Evolutionary conservation across 1,284 basidiomycete genomes (phyloP).

Genomic region (Microbotryum silenes-acaulis): DNA sequence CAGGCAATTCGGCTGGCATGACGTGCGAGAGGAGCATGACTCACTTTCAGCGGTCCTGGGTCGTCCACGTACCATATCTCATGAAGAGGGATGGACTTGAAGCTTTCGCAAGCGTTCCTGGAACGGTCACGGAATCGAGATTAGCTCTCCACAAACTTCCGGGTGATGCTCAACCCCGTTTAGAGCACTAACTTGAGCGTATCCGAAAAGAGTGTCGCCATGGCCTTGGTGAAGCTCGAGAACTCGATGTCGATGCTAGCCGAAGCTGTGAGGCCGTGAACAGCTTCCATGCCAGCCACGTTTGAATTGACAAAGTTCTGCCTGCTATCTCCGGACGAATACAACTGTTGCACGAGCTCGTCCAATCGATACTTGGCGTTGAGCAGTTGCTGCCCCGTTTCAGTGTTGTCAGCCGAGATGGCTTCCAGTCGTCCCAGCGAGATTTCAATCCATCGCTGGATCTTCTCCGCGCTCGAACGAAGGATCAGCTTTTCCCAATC

Average conservation of each 20-base stretch:
- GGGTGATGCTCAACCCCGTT: background rate
- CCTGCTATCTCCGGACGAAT: background rate
- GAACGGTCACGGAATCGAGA: background rate
- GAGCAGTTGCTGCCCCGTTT: background rate
- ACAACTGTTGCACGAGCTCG: background rate
- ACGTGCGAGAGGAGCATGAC: background rate
- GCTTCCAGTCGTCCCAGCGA: too few relatives aligned
- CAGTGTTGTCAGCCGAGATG: too few relatives aligned
- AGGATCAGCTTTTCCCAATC: too few relatives aligned
- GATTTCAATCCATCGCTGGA: too few relatives aligned
- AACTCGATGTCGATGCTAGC: conserved; percentile 12
- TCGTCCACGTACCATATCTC: conserved; percentile 25
- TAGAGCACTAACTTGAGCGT: conserved; percentile 6
- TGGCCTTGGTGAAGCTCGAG: conserved; percentile 10
- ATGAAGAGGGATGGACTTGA: conserved; percentile 10
- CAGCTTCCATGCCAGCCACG: background rate
- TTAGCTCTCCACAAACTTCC: conserved; percentile 1
- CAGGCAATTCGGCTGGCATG: too few relatives aligned
- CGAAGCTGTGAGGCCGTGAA: background rate
- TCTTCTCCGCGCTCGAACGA: too few relatives aligned
- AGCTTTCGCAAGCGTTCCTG: conserved; percentile 11
- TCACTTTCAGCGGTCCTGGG: conserved; percentile 14
- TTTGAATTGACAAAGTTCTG: conserved; percentile 25
- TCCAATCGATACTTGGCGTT: background rate
- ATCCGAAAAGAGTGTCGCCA: conserved; percentile 7